A percentile compares a stretch with the other conserved stretches of the same genome.
phyloP scores from a whole-genome alignment of 441 rosid genomes.

The California macrophylla region DNA sequence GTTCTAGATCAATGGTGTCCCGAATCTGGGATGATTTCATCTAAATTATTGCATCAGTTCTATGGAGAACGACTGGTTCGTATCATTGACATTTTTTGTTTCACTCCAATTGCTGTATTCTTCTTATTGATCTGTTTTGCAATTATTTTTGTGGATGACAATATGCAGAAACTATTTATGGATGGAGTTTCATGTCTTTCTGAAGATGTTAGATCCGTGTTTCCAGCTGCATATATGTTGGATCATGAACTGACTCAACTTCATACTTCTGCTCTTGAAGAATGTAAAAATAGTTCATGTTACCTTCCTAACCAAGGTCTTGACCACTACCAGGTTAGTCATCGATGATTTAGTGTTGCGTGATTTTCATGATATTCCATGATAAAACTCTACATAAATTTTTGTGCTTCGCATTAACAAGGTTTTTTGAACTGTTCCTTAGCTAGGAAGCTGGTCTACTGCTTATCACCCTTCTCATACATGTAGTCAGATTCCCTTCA shows the following conservation, averaged over 20 bases:
- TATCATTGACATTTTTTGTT: slow-evolving; percentile 12
- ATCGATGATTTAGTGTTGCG: slow-evolving; percentile 3
- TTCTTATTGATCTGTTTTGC: slow-evolving; percentile 11
- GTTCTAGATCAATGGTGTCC: slow-evolving; percentile 55
- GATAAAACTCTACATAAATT: background rate
- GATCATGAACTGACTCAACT: slow-evolving; percentile 58
- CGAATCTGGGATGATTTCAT: slow-evolving; percentile 56
- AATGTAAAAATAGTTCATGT: slow-evolving; percentile 23
- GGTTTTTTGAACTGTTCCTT: background rate
- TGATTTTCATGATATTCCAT: background rate
- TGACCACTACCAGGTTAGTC: slow-evolving; percentile 63
- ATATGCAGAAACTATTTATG: slow-evolving; percentile 67
- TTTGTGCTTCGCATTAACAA: background rate
- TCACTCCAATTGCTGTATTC: slow-evolving; percentile 15
- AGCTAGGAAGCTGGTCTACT: background rate
- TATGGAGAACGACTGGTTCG: slow-evolving; percentile 94
- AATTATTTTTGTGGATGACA: slow-evolving; percentile 17
- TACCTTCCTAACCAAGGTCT: slow-evolving; percentile 34
- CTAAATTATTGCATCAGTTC: slow-evolving; percentile 56
- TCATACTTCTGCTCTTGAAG: slow-evolving; percentile 38
- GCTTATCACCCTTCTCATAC: background rate
- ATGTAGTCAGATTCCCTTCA: background rate
- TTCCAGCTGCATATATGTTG: slow-evolving; percentile 70
- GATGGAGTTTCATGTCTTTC: slow-evolving; percentile 61
- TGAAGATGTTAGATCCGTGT: slow-evolving; percentile 69